Evolutionary conservation across 257 asterid species (phyloP).

Genomic region (Gardenia jasminoides): DNA sequence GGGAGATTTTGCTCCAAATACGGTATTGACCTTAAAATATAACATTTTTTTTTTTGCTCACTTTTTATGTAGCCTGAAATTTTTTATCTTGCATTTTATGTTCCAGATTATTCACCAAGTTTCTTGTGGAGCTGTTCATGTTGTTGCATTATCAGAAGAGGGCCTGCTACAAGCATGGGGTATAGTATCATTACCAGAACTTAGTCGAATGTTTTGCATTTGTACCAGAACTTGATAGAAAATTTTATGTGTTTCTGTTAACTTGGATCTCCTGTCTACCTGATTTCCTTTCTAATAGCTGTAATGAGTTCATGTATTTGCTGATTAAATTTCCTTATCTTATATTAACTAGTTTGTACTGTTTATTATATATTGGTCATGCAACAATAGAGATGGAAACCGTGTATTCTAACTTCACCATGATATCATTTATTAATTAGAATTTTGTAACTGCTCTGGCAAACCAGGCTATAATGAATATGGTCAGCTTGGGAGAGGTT

Average conservation of each 20-base stretch:
- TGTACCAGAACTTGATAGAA: background rate
- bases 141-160: conserved; percentile 88
- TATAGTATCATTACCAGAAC: conserved; percentile 23
- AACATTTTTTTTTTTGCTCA: background rate
- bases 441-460: conserved; percentile 51
- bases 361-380: conserved; percentile 3
- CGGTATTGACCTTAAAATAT: conserved; percentile 37
- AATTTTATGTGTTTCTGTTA: background rate
- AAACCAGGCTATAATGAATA: conserved; percentile 96
- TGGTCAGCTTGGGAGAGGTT: conserved; percentile 99
- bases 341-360: background rate
- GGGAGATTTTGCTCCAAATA: conserved; percentile 80
- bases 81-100: background rate
- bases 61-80: background rate
- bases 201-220: conserved; percentile 1
- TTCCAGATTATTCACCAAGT: conserved; percentile 82
- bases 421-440: conserved; percentile 40
- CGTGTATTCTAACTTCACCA: conserved; percentile 20
- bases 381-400: conserved; percentile 27
- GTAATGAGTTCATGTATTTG: background rate
- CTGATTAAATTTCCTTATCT: conserved; percentile 13
- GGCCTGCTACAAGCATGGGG: conserved; percentile 96
- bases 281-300: background rate
- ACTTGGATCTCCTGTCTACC: conserved; percentile 4
- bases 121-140: conserved; percentile 97